Evolutionary conservation across 2,329 filamentous ascomycete species (phyloP).

Genomic region (Harringtonia lauricola): DNA sequence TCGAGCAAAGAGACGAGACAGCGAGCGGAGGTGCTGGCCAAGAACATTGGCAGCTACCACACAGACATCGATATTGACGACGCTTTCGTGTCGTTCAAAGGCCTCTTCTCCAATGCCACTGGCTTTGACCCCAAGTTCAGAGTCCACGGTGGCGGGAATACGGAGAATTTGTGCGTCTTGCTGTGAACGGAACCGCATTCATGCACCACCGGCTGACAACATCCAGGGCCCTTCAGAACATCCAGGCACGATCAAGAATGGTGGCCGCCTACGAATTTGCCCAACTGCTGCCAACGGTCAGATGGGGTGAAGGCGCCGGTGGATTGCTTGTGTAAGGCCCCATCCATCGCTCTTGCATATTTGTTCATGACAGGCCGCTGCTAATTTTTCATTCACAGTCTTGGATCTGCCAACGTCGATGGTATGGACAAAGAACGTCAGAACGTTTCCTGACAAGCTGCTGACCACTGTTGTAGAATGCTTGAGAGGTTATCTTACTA

Average conservation of each 20-base stretch:
- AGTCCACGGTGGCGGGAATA: slow-evolving; percentile 48
- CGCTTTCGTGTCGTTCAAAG: slow-evolving; percentile 48
- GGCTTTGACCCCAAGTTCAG: slow-evolving; percentile 45
- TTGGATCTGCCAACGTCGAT: slow-evolving; percentile 12
- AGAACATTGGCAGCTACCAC: slow-evolving; percentile 60
- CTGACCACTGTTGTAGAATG: slow-evolving; percentile 23
- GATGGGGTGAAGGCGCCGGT: slow-evolving; percentile 11
- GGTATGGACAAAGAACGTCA: slow-evolving; percentile 14
- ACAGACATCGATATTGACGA: slow-evolving; percentile 64
- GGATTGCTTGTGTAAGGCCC: slow-evolving; percentile 10
- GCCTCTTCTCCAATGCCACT: slow-evolving; percentile 45
- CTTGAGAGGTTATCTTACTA: slow-evolving; percentile 45
- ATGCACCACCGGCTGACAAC: background rate
- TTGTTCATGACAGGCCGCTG: no score
- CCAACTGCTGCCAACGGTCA: slow-evolving; percentile 10
- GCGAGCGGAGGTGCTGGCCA: slow-evolving; percentile 49
- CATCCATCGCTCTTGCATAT: no score
- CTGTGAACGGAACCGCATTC: no score
- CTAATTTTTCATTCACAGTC: background rate
- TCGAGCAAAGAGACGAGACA: slow-evolving; percentile 54
- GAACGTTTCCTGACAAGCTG: background rate
- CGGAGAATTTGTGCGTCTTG: slow-evolving; percentile 45
- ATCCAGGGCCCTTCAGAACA: slow-evolving; percentile 46
- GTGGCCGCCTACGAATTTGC: slow-evolving; percentile 44
- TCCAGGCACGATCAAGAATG: slow-evolving; percentile 48